Evolutionary conservation across 352 stramenopile genomes (phyloP).

Genomic region (Phytophthora litchii): DNA sequence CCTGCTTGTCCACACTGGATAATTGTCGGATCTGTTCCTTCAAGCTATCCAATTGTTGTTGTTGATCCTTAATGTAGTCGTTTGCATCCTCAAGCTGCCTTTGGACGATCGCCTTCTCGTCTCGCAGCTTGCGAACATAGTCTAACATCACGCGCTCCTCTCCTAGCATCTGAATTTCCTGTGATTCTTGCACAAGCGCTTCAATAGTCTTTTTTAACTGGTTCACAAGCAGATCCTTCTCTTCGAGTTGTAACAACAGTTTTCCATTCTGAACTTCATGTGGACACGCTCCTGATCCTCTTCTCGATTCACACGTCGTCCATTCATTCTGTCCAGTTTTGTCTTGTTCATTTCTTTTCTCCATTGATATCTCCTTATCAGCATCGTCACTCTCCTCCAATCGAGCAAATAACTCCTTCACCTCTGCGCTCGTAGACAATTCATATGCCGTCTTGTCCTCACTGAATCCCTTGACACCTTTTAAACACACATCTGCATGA

Average conservation of each 20-base stretch:
- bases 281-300: conserved; percentile 19
- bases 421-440: conserved; percentile 53
- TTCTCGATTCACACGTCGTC: conserved; percentile 7
- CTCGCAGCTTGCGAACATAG: conserved; percentile 83
- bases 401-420: conserved; percentile 44
- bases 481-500: conserved; percentile 47
- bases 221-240: conserved; percentile 82
- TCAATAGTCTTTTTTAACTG: conserved; percentile 87
- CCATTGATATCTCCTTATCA: neutral
- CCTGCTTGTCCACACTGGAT: conserved; percentile 34
- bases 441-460: conserved; percentile 63
- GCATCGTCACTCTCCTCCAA: neutral
- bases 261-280: conserved; percentile 39
- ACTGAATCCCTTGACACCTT: conserved; percentile 55
- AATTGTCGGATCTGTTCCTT: conserved; percentile 74
- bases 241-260: conserved; percentile 72
- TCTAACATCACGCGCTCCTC: conserved; percentile 83
- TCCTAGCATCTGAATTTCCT: conserved; percentile 80
- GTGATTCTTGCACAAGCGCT: conserved; percentile 66
- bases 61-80: conserved; percentile 78
- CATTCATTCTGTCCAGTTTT: conserved; percentile 1
- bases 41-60: conserved; percentile 76
- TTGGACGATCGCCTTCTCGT: conserved; percentile 74
- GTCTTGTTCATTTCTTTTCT: conserved; percentile 1
- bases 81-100: conserved; percentile 77